Base-by-base conservation (phyloP, 2,329 filamentous ascomycete genomes). In the Nannizzia gypsea region DNA sequence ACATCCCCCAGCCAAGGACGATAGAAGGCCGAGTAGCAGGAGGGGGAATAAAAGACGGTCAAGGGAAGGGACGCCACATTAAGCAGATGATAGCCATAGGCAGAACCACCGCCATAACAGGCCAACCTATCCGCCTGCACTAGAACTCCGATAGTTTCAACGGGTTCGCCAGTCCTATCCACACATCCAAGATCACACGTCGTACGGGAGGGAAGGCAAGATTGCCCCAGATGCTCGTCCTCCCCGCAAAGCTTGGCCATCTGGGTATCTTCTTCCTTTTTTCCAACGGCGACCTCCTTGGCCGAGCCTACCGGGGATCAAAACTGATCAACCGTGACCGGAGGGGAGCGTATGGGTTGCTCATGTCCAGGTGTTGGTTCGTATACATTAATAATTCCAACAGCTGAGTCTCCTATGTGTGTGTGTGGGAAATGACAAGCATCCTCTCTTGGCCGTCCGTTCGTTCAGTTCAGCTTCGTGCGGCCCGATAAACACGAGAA, bases 201-300 rank as follows among this genome's bases (percentile, higher is more conserved):
- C n/a, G 42, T 46, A 46, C 38, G 38, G n/a, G 8, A 36, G 13
- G 31, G 31, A 36, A 36, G 31, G 13, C 31, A 36, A 42, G n/a
- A n/a, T 17, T n/a, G n/a, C 11, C 42, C 42, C 42, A 46, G n/a
- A 46, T 46, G 42, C 20, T 46, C 31, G 42, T 46, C 48, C 48
- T 52, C 48, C 48, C 48, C 48, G 48, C 48, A 52, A 52, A 52
- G 48, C 48, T 52, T 52, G 48, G 48, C 48, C 22, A 24, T 24
- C 6, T 24, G 28, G 31, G 31, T 36, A 36, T 36, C 31, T 36
- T 36, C 31, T 36, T 36, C 26, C 48, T 31, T 17, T n/a, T 42
- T 20, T n/a, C 48, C 22, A 52, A 52, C 48, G 24, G 48, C n/a
- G 13, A 28, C 48, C 48, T 52, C n/a, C 48, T 52, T 52, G 48